Evolutionary conservation across 768 basidiomycete species (phyloP).

Genomic region (Amanita pallidorosea): DNA sequence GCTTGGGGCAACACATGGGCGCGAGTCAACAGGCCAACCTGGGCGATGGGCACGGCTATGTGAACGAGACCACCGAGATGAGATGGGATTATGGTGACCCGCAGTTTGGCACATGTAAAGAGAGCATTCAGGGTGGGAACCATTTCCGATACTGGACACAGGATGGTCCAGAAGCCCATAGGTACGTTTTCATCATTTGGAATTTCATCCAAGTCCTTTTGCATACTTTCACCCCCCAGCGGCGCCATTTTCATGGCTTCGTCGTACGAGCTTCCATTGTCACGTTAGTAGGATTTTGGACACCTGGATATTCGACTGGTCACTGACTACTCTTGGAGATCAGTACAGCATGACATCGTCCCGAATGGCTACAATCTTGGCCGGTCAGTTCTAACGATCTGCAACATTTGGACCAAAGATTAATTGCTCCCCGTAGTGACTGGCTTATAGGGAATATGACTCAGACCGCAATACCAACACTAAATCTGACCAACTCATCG

Average conservation of each 20-base stretch:
- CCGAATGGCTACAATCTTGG: slow-evolving; percentile 76
- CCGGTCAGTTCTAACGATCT: slow-evolving; percentile 27
- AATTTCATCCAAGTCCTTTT: not conserved
- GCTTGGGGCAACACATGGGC: slow-evolving; percentile 74
- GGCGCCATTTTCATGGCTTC: slow-evolving; percentile 67
- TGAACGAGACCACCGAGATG: slow-evolving; percentile 75
- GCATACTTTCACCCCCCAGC: slow-evolving; percentile 19
- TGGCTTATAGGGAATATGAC: slow-evolving; percentile 83
- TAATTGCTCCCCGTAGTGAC: slow-evolving; percentile 35
- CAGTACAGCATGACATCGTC: slow-evolving; percentile 62
- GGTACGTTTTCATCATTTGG: slow-evolving; percentile 23
- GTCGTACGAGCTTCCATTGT: slow-evolving; percentile 63
- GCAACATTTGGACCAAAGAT: not conserved
- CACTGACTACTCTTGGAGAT: not conserved
- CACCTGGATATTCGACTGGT: not conserved
- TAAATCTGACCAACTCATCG: slow-evolving; percentile 42
- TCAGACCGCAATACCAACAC: slow-evolving; percentile 31
- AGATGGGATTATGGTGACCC: slow-evolving; percentile 79
- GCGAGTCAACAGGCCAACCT: slow-evolving; percentile 61
- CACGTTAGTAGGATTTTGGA: slow-evolving; percentile 24
- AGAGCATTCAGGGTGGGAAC: slow-evolving; percentile 78
- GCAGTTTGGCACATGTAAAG: slow-evolving; percentile 73
- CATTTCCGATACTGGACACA: slow-evolving; percentile 89
- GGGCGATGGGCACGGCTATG: slow-evolving; percentile 69
- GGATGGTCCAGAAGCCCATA: slow-evolving; percentile 51